These are phyloP conservation scores for Yamadazyma paraphyllophila DNA, from an alignment of 805 yeast species.

Conservation along the genomic window DNA sequence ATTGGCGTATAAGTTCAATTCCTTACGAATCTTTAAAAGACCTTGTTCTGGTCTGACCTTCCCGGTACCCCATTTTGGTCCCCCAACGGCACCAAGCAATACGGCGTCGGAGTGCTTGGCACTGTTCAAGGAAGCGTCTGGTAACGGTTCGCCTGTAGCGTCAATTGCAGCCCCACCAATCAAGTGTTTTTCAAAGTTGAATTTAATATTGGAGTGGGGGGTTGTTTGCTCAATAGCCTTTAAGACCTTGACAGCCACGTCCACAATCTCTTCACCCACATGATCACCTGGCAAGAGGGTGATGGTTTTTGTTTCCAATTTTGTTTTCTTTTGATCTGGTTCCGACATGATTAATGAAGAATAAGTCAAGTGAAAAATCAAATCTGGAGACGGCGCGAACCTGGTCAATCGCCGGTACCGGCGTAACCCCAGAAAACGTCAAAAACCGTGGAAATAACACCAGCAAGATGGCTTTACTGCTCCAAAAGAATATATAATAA, in stretches of 20 bases:
- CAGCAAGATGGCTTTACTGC: too few species aligned
- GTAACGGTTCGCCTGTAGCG: conserved; percentile 89
- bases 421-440: background rate
- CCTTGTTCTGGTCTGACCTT: conserved; percentile 97
- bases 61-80: conserved; percentile 99
- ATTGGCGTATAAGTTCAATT: conserved; percentile 90
- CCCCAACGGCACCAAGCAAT: conserved; percentile 97
- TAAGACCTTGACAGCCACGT: conserved; percentile 89
- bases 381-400: conserved; percentile 1
- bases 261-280: conserved; percentile 87
- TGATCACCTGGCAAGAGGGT: conserved; percentile 96
- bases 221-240: conserved; percentile 62
- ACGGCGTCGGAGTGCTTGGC: conserved; percentile 91
- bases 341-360: conserved; percentile 14
- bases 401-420: background rate
- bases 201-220: conserved; percentile 46
- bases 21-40: conserved; percentile 88
- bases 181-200: conserved; percentile 77
- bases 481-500: too few species aligned
- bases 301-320: conserved; percentile 52
- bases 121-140: conserved; percentile 79
- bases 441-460: too few species aligned
- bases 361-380: background rate
- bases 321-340: conserved; percentile 18
- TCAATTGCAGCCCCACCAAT: conserved; percentile 99